Conservation (phyloP, 306 rosid genomes). For the Cajanus cajan region DNA sequence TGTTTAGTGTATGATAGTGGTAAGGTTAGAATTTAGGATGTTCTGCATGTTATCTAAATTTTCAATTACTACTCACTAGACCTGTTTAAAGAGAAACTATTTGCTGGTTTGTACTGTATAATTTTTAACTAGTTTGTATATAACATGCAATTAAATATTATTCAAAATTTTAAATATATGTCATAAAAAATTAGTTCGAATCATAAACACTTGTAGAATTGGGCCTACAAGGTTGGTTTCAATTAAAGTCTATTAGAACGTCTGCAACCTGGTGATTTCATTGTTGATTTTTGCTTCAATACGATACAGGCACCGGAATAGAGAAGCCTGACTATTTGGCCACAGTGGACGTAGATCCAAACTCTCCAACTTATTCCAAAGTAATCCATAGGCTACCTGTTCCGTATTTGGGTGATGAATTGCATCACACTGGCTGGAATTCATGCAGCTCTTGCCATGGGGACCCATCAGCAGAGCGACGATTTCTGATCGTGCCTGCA, state of each 20-base stretch:
- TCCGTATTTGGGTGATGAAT: constrained; percentile 75
- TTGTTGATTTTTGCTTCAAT: neutral
- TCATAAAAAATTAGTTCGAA: too few relatives aligned
- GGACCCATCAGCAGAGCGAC: constrained; percentile 68
- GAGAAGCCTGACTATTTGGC: constrained; percentile 93
- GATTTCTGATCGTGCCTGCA: constrained; percentile 67
- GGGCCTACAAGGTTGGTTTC: too few relatives aligned
- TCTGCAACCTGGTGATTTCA: neutral
- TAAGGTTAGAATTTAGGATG: too few relatives aligned
- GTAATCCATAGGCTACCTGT: constrained; percentile 74
- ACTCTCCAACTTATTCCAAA: constrained; percentile 76
- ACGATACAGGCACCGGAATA: constrained; percentile 71
- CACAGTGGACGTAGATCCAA: constrained; percentile 87
- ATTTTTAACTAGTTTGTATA: too few relatives aligned
- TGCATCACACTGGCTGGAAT: constrained; percentile 96
- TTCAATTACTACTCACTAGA: too few relatives aligned
- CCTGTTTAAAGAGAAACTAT: too few relatives aligned
- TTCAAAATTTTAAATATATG: too few relatives aligned
- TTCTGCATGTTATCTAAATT: too few relatives aligned
- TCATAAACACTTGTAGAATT: too few relatives aligned
- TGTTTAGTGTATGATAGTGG: too few relatives aligned
- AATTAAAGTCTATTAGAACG: neutral
- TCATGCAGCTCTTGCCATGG: constrained; percentile 96
- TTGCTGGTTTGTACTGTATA: too few relatives aligned
- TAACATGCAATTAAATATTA: too few relatives aligned